Conservation (phyloP, 2,329 filamentous ascomycete species). For the Zymoseptoria pseudotritici region DNA sequence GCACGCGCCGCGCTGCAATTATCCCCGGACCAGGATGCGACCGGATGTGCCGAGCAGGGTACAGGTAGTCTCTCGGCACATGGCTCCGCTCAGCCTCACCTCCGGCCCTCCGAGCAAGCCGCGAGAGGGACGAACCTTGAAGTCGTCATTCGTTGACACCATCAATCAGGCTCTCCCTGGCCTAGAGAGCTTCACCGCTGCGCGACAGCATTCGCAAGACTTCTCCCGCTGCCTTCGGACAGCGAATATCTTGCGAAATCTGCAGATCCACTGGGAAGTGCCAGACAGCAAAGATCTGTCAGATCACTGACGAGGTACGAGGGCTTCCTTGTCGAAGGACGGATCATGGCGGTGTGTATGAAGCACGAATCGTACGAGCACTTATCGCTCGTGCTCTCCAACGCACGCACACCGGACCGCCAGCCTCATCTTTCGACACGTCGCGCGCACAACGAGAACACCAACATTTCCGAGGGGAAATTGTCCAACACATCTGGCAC, state of each 20-base stretch:
- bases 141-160: not conserved
- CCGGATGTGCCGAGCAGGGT: not conserved
- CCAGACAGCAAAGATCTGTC: not conserved
- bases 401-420: not conserved
- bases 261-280: not conserved
- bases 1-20: not conserved
- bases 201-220: not conserved
- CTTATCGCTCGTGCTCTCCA: not conserved
- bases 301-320: not conserved
- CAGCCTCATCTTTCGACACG: not conserved
- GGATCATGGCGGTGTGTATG: not conserved
- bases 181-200: not conserved
- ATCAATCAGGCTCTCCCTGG: not conserved
- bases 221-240: not conserved
- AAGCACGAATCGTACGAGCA: not conserved
- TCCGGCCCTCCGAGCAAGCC: not conserved
- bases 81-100: not conserved
- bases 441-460: not conserved
- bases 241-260: not conserved
- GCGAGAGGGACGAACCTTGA: not conserved
- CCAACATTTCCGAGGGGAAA: not conserved
- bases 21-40: not conserved
- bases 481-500: not conserved
- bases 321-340: not conserved
- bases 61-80: not conserved